Conservation (phyloP, 495 filamentous ascomycete species). For the Aspergillus steynii region DNA sequence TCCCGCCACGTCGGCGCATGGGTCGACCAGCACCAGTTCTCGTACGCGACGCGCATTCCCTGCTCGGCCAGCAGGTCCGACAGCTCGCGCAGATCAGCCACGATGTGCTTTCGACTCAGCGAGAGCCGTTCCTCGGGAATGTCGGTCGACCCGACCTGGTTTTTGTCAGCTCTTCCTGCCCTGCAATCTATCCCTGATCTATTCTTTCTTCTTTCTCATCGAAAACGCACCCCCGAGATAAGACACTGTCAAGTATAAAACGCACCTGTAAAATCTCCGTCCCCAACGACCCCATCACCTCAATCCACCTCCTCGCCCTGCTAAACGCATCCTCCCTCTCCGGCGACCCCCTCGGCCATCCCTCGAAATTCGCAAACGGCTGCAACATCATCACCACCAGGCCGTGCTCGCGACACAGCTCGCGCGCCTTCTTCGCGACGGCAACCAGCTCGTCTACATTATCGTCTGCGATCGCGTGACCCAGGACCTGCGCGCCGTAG, state of each 20-base stretch:
- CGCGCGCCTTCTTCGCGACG: constrained; percentile 52
- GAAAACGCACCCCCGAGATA: too few relatives aligned
- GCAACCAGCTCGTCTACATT: constrained; percentile 57
- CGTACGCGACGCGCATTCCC: constrained; percentile 67
- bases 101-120: constrained; percentile 47
- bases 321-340: constrained; percentile 66
- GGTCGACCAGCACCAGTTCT: constrained; percentile 86
- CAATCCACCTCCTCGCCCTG: constrained; percentile 67
- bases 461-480: constrained; percentile 49
- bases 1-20: constrained; percentile 67
- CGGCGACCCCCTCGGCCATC: constrained; percentile 60
- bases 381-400: constrained; percentile 74
- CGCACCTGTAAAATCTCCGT: constrained; percentile 72
- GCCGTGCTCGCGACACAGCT: constrained; percentile 49
- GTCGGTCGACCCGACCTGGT: constrained; percentile 70
- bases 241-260: not conserved
- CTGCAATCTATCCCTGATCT: too few relatives aligned
- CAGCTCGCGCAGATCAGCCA: constrained; percentile 62
- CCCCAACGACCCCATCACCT: constrained; percentile 69
- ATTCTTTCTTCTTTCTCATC: too few relatives aligned
- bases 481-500: constrained; percentile 54
- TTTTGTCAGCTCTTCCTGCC: not conserved
- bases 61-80: constrained; percentile 61
- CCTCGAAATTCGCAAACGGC: constrained; percentile 80
- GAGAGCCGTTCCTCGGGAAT: constrained; percentile 51